phyloP scores from a whole-genome alignment of 768 basidiomycete genomes.

The Cyathus striatus region DNA sequence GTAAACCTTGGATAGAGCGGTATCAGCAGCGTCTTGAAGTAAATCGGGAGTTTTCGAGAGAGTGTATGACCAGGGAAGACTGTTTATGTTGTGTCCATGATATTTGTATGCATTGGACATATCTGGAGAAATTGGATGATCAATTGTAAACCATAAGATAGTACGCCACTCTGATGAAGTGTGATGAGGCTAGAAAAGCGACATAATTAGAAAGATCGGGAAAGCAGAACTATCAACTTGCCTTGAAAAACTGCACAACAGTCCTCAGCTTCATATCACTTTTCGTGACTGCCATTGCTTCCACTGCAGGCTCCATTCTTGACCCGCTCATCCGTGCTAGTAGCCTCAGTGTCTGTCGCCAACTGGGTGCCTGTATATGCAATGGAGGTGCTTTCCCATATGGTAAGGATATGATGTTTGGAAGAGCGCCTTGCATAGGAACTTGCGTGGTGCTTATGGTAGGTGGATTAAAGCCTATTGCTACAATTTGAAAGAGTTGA shows the following conservation, averaged over 20 bases:
- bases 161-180: slow-evolving; percentile 63
- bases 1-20: slow-evolving; percentile 61
- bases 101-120: slow-evolving; percentile 41
- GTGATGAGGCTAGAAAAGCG: slow-evolving; percentile 45
- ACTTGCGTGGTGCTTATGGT: slow-evolving; percentile 40
- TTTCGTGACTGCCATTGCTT: slow-evolving; percentile 56
- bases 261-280: slow-evolving; percentile 57
- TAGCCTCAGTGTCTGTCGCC: slow-evolving; percentile 69
- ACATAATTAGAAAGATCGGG: background rate
- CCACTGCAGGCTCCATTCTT: slow-evolving; percentile 65
- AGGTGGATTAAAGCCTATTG: slow-evolving; percentile 63
- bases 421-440: slow-evolving; percentile 52
- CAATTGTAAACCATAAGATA: slow-evolving; percentile 73
- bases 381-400: slow-evolving; percentile 63
- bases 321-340: slow-evolving; percentile 72
- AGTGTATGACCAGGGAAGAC: slow-evolving; percentile 70
- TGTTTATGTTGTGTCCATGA: slow-evolving; percentile 52
- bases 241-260: slow-evolving; percentile 77
- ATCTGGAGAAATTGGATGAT: slow-evolving; percentile 52
- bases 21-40: slow-evolving; percentile 61
- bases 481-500: slow-evolving; percentile 27
- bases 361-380: slow-evolving; percentile 69
- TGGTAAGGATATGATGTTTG: slow-evolving; percentile 70
- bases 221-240: slow-evolving; percentile 20
- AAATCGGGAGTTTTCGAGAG: slow-evolving; percentile 55